Evolutionary conservation across 2,329 filamentous ascomycete genomes (phyloP), one percentile per base, ranked within the genome.

Genomic region (Sporothrix pseudoabietina): DNA sequence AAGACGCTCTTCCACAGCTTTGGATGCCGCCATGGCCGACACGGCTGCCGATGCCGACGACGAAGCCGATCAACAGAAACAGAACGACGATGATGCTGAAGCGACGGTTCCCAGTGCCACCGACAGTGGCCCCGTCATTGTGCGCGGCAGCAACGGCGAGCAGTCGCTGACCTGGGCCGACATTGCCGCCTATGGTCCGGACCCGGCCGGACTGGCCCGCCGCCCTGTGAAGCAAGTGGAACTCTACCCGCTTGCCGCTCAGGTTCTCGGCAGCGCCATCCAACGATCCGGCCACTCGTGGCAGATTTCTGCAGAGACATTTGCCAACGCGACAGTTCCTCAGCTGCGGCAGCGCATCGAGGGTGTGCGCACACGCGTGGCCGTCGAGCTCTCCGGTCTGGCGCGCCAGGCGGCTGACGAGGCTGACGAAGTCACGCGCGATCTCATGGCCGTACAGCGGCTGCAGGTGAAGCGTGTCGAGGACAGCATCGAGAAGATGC

Each of bases 401-500:
- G 91, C 94, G 22, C 88, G 91, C 19, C 84, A 85, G 44, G 89
- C 91, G 0, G 90, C 91, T 0, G 92, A 97, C 79, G 90, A 93
- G 76, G 94, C 94, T 0, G 94, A 98, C 77, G 89, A 91, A 75
- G 89, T 96, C 39, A 90, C 87, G 63, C 89, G 90, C 69, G 91
- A 96, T 77, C 84, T 98, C 1, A 91, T 92, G 9, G 91, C 91
- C 19, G 89, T 89, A 39, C 91, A 94, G 79, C 91, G 94, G 9
- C 86, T 97, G 69, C 89, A 92, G 74, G 90, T 97, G 69, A 97
- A 97, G 82, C 87, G 89, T 59, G 88, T 97, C 54, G 88, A 90
- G 66, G 94, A 97, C 79, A 87, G 89, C 19, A 92, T 98, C 74
- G 87, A 96, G 74, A 88, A 92, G 78, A 90, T 93, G 84, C 86